Conservation (phyloP, 345 rosid species). For the Acer negundo region DNA sequence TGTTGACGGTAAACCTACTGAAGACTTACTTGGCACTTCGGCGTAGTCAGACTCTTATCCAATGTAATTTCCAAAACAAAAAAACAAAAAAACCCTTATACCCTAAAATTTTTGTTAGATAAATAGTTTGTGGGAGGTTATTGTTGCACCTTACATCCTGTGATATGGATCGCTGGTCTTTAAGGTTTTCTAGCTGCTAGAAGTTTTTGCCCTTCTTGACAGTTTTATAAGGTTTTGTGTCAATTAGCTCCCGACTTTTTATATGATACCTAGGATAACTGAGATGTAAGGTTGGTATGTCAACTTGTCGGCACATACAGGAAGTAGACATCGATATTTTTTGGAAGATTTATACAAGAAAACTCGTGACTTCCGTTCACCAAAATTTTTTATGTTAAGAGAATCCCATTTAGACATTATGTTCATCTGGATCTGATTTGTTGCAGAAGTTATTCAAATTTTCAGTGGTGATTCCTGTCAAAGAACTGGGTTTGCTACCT, state of each 20-base stretch:
- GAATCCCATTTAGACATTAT: not conserved
- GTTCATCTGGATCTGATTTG: not conserved
- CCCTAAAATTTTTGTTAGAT: slow-evolving; percentile 1
- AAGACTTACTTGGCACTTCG: slow-evolving; percentile 73
- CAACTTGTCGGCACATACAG: not conserved
- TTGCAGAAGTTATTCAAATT: not conserved
- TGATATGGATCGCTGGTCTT: slow-evolving; percentile 2
- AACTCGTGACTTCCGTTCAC: not conserved
- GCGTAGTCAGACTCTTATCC: slow-evolving; percentile 42
- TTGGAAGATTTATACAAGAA: not conserved
- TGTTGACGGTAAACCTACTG: slow-evolving; percentile 29
- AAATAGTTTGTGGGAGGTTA: slow-evolving; percentile 10
- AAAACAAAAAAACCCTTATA: not conserved
- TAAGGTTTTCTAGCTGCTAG: not conserved
- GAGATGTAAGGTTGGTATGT: slow-evolving; percentile 4
- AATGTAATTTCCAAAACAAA: too few species aligned
- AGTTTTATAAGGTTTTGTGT: not conserved
- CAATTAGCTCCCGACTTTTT: not conserved
- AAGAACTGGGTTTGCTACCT: not conserved
- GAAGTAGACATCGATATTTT: not conserved
- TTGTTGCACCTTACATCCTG: slow-evolving; percentile 13
- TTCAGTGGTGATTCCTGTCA: not conserved
- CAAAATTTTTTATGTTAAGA: not conserved
- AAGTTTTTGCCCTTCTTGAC: not conserved
- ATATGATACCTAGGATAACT: not conserved